Evolutionary conservation across 257 asterid genomes (phyloP).

Genomic region (Euphrasia confusa): DNA sequence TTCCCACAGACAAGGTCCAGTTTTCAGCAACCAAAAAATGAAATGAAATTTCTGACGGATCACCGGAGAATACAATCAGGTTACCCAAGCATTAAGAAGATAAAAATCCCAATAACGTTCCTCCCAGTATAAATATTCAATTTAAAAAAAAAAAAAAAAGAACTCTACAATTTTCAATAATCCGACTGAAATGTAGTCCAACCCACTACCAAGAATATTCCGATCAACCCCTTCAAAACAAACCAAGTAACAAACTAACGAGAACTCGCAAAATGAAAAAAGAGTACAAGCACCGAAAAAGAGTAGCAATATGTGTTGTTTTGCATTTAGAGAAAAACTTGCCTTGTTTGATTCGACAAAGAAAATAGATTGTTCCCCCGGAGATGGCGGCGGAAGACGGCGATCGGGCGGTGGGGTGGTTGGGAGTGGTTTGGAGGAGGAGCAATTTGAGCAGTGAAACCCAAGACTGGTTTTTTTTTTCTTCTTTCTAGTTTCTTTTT

Average conservation of each 20-base stretch:
- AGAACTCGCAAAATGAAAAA: constrained; percentile 11
- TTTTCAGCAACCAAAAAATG: background rate
- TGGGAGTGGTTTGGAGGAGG: constrained; percentile 31
- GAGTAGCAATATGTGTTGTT: constrained; percentile 15
- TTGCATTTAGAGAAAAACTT: constrained; percentile 20
- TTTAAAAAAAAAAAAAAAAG: constrained; percentile 9
- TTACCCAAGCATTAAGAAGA: background rate
- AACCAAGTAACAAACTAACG: constrained; percentile 13
- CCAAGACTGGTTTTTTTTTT: constrained; percentile 25
- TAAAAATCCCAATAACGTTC: background rate
- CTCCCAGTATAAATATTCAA: background rate
- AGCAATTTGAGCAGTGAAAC: constrained; percentile 26
- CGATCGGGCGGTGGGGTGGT: constrained; percentile 35
- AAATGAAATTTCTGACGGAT: constrained; percentile 17
- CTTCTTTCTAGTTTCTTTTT: constrained; percentile 18
- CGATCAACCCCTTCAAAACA: constrained; percentile 24
- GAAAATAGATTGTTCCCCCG: constrained; percentile 15
- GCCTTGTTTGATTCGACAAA: constrained; percentile 21
- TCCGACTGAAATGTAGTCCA: constrained; percentile 21
- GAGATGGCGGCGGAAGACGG: constrained; percentile 28
- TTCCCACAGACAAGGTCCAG: background rate
- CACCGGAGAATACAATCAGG: constrained; percentile 14
- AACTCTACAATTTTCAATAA: constrained; percentile 10
- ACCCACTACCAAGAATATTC: constrained; percentile 21
- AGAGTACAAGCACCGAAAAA: constrained; percentile 20